Conservation (phyloP, 352 stramenopile genomes). For the Aphanomyces stellatus region DNA sequence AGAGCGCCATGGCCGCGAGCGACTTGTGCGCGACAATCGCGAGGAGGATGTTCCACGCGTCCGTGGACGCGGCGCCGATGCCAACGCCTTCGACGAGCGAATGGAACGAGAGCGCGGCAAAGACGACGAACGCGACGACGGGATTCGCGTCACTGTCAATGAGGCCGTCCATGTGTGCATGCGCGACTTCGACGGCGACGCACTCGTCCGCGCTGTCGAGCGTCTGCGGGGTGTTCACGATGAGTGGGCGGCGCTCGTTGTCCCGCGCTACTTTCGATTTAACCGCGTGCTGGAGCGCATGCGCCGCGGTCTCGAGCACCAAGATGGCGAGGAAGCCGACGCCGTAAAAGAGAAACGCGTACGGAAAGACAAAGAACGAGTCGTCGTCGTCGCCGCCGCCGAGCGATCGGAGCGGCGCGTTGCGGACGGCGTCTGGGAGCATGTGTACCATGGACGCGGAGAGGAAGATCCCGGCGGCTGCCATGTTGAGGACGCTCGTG, state of each 20-base stretch:
- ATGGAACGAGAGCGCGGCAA: slow-evolving; percentile 73
- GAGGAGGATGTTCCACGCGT: slow-evolving; percentile 66
- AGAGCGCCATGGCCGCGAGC: slow-evolving; percentile 59
- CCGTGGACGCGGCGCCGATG: slow-evolving; percentile 46
- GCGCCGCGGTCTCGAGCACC: slow-evolving; percentile 59
- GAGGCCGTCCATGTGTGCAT: slow-evolving; percentile 56
- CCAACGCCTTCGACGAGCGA: slow-evolving; percentile 82
- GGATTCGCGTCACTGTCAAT: slow-evolving; percentile 31
- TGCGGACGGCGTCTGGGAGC: slow-evolving; percentile 63
- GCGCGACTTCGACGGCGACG: slow-evolving; percentile 27
- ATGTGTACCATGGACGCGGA: slow-evolving; percentile 69
- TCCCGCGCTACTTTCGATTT: slow-evolving; percentile 19
- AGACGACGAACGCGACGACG: slow-evolving; percentile 61
- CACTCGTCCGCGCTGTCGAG: slow-evolving; percentile 20
- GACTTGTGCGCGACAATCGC: slow-evolving; percentile 80
- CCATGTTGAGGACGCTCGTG: slow-evolving; percentile 71
- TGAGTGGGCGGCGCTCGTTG: slow-evolving; percentile 26
- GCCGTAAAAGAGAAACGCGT: slow-evolving; percentile 75
- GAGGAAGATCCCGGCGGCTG: slow-evolving; percentile 72
- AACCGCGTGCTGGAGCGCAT: slow-evolving; percentile 53
- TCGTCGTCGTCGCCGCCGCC: slow-evolving; percentile 38
- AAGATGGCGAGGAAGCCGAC: slow-evolving; percentile 66
- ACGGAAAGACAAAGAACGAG: slow-evolving; percentile 47
- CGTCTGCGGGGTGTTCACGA: slow-evolving; percentile 19
- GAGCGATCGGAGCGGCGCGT: slow-evolving; percentile 39